phyloP scores from a whole-genome alignment of 495 filamentous ascomycete species.

The Talaromyces proteolyticus region DNA sequence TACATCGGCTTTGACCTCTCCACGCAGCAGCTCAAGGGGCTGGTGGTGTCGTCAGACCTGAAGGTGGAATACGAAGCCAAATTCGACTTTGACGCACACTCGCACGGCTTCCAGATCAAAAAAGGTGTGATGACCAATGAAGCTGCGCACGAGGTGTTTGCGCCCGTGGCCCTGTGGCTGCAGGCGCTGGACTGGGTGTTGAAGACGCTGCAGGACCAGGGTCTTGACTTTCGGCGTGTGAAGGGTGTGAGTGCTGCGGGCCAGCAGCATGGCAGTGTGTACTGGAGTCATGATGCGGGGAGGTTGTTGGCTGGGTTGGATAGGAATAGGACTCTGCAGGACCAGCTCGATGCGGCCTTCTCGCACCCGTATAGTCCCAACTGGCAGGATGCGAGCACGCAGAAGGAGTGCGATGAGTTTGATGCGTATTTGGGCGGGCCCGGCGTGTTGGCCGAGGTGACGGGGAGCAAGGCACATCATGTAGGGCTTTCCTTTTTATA shows the following conservation, averaged over 20 bases:
- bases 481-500: conserved; percentile 40
- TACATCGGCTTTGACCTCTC: conserved; percentile 96
- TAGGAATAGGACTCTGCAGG: conserved; percentile 50
- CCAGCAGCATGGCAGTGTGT: conserved; percentile 94
- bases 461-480: conserved; percentile 91
- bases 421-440: conserved; percentile 61
- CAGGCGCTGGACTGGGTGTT: conserved; percentile 86
- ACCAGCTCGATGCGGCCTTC: conserved; percentile 70
- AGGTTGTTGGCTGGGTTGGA: conserved; percentile 54
- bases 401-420: conserved; percentile 84
- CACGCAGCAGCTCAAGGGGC: conserved; percentile 91
- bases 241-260: conserved; percentile 85
- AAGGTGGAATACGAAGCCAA: conserved; percentile 36
- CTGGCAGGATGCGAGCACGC: conserved; percentile 96
- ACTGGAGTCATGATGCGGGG: conserved; percentile 78
- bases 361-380: conserved; percentile 87
- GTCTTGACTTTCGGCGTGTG: conserved; percentile 71
- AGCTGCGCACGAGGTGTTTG: conserved; percentile 78
- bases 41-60: conserved; percentile 69
- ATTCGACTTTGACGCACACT: conserved; percentile 73
- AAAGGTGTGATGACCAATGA: conserved; percentile 86
- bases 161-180: conserved; percentile 90
- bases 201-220: conserved; percentile 59
- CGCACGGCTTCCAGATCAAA: conserved; percentile 63
- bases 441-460: conserved; percentile 65